A percentile compares a stretch with the other conserved stretches of the same genome.
These are phyloP conservation scores for Colletotrichum caudatum DNA, from an alignment of 2,329 filamentous ascomycete species.

Conservation along the genomic window DNA sequence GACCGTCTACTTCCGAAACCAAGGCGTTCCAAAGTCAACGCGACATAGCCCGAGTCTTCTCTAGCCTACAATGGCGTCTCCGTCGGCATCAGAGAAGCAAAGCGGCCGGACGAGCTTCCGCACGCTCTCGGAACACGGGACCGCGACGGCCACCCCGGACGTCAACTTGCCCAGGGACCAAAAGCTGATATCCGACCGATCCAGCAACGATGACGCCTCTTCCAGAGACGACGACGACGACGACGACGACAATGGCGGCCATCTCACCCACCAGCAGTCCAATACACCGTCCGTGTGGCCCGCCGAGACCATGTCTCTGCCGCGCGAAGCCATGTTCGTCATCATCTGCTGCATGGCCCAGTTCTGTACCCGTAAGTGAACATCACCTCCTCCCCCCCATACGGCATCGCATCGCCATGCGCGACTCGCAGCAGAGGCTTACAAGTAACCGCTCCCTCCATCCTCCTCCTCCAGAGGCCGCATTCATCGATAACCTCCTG, in stretches of 20 bases:
- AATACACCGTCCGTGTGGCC: conserved; percentile 23
- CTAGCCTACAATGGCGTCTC: conserved; percentile 26
- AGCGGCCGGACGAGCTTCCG: conserved; percentile 6
- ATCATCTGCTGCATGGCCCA: conserved; percentile 57
- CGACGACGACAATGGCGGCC: conserved; percentile 17
- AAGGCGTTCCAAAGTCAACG: not conserved
- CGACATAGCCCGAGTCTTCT: not conserved
- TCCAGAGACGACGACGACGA: not conserved
- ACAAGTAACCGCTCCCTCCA: no score
- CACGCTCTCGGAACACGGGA: conserved; percentile 21
- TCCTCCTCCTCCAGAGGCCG: conserved; percentile 48
- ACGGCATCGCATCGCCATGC: conserved; percentile 50
- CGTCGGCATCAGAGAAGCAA: conserved; percentile 16
- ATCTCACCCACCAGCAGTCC: conserved; percentile 20
- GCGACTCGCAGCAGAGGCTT: no score
- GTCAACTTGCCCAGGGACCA: conserved; percentile 22
- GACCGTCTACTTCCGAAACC: not conserved
- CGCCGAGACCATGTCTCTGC: conserved; percentile 41
- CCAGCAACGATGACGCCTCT: not conserved
- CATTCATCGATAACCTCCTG: conserved; percentile 44
- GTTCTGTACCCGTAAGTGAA: conserved; percentile 33
- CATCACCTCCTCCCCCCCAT: conserved; percentile 45
- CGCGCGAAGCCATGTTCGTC: conserved; percentile 55
- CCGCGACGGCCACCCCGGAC: conserved; percentile 30
- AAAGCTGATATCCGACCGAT: conserved; percentile 6